These are phyloP conservation scores for Colletotrichum sublineola DNA, from an alignment of 2,329 filamentous ascomycete species.

Conservation along the genomic window DNA sequence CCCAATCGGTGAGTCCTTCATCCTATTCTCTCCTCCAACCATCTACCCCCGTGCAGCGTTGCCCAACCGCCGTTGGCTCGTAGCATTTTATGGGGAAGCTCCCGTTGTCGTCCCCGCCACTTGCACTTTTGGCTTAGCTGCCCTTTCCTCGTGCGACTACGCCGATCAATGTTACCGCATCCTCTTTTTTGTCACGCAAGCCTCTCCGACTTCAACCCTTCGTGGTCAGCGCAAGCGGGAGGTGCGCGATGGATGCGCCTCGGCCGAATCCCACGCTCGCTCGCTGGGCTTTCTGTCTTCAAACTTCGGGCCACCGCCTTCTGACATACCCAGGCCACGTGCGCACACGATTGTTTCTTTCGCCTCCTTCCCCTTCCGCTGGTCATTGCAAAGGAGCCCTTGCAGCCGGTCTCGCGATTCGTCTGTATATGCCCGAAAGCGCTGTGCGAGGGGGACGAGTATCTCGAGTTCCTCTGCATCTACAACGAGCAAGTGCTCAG, in stretches of 20 bases:
- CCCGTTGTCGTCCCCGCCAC: constrained; percentile 30
- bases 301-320: constrained; percentile 7
- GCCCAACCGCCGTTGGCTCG: constrained; percentile 61
- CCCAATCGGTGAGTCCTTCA: constrained; percentile 67
- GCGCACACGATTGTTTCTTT: constrained; percentile 6
- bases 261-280: constrained; percentile 17
- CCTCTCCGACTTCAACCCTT: constrained; percentile 1
- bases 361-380: background rate
- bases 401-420: background rate
- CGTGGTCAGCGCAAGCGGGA: constrained; percentile 4
- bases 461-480: background rate
- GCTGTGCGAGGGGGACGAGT: background rate
- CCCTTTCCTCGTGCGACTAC: constrained; percentile 18
- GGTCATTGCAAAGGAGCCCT: background rate
- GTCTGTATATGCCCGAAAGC: background rate
- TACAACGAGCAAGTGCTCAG: constrained; percentile 2
- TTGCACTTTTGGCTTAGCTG: constrained; percentile 36
- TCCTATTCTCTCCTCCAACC: constrained; percentile 56
- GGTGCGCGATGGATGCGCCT: constrained; percentile 20
- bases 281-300: background rate
- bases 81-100: constrained; percentile 50
- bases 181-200: constrained; percentile 33
- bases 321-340: background rate
- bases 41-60: constrained; percentile 63
- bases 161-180: constrained; percentile 42